Evolutionary conservation across 225 moss, liverwort and hornwort genomes (phyloP).

Genomic region (Anthoceros angustus): DNA sequence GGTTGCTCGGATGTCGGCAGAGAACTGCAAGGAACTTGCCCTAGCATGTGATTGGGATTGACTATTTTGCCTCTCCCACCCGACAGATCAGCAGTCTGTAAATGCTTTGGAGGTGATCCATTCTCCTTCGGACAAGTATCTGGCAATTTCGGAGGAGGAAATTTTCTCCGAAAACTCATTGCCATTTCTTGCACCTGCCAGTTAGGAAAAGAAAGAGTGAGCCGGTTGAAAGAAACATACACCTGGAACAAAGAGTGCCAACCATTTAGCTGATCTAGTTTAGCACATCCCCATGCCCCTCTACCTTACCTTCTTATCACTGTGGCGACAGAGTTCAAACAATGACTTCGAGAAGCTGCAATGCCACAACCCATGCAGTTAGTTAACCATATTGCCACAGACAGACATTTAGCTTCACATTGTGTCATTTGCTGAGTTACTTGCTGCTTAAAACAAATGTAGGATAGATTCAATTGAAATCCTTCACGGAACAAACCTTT

Average conservation of each 20-base stretch:
- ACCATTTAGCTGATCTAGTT: neutral
- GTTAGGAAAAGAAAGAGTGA: neutral
- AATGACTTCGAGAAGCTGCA: conserved; percentile 39
- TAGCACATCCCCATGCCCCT: neutral
- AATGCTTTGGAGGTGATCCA: conserved; percentile 7
- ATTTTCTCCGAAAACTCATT: conserved; percentile 24
- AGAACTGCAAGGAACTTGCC: neutral
- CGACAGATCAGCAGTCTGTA: conserved; percentile 7
- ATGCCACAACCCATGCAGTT: conserved; percentile 9
- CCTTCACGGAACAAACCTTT: conserved; percentile 20
- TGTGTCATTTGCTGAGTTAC: neutral
- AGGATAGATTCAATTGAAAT: neutral
- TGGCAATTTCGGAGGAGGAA: conserved; percentile 25
- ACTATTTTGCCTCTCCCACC: neutral
- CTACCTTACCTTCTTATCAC: conserved; percentile 20
- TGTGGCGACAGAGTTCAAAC: conserved; percentile 36
- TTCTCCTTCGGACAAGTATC: conserved; percentile 7
- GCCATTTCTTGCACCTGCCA: conserved; percentile 41
- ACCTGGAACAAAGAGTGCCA: neutral
- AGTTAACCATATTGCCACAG: neutral
- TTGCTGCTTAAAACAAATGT: neutral
- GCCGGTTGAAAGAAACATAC: neutral
- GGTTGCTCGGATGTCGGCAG: neutral
- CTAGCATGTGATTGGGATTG: neutral
- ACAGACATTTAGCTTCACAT: no score